Conservation (phyloP, 2,329 filamentous ascomycete genomes). For the Stemphylium vesicarium region DNA sequence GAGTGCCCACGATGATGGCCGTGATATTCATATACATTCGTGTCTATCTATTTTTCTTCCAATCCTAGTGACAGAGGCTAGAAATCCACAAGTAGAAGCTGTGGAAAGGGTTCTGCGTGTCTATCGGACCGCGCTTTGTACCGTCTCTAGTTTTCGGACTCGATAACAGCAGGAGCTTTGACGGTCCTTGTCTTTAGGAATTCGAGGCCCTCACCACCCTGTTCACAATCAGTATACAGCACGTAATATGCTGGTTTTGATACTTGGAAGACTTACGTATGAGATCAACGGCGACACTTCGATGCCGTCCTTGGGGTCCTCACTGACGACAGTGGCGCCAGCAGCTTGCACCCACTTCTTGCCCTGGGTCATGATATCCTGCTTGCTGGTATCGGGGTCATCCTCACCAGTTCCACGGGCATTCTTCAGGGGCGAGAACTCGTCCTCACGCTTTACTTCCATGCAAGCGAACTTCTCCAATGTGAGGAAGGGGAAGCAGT, state of each 20-base stretch:
- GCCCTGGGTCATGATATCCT: slow-evolving; percentile 89
- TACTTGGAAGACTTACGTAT: slow-evolving; percentile 74
- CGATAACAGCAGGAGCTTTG: slow-evolving; percentile 69
- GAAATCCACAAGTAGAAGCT: not conserved
- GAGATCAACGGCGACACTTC: slow-evolving; percentile 93
- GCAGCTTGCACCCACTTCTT: slow-evolving; percentile 82
- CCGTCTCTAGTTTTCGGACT: slow-evolving; percentile 58
- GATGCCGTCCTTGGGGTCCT: slow-evolving; percentile 65
- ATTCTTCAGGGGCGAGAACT: slow-evolving; percentile 98
- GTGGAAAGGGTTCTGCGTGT: not conserved
- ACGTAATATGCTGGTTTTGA: not conserved
- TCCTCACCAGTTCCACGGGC: slow-evolving; percentile 82
- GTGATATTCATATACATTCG: slow-evolving; percentile 13
- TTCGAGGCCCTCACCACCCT: slow-evolving; percentile 68
- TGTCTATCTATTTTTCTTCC: slow-evolving; percentile 13
- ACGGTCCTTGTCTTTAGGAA: slow-evolving; percentile 66
- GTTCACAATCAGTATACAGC: slow-evolving; percentile 2
- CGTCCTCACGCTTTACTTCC: slow-evolving; percentile 95
- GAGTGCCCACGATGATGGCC: not conserved
- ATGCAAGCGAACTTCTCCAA: slow-evolving; percentile 92
- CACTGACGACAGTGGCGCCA: slow-evolving; percentile 75
- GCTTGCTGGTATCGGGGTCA: slow-evolving; percentile 89
- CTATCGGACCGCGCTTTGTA: not conserved
- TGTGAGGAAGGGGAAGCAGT: slow-evolving; percentile 89
- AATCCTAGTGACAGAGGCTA: not conserved